Evolutionary conservation across 1,139 yeast genomes (phyloP).

Genomic region (Pichia sp.): DNA sequence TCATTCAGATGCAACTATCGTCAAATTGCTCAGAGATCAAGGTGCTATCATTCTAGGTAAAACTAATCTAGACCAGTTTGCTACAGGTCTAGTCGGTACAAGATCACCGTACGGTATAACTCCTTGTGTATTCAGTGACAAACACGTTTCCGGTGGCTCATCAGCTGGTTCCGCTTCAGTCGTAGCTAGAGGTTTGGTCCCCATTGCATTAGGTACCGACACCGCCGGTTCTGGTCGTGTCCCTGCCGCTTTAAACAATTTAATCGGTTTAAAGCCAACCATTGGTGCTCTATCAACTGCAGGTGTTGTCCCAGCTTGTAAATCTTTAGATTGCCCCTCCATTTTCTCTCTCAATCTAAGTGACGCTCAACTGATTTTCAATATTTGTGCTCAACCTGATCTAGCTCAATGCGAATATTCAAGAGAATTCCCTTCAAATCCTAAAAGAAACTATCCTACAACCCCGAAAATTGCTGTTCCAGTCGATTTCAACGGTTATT

Average conservation of each 20-base stretch:
- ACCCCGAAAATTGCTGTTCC: constrained; percentile 62
- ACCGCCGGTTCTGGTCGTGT: constrained; percentile 99
- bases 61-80: constrained; percentile 92
- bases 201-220: constrained; percentile 86
- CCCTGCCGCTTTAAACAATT: constrained; percentile 91
- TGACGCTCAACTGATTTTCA: constrained; percentile 77
- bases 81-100: constrained; percentile 93
- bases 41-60: constrained; percentile 92
- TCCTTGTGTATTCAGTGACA: constrained; percentile 63
- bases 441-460: constrained; percentile 54
- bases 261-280: constrained; percentile 89
- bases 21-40: constrained; percentile 57
- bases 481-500: constrained; percentile 42
- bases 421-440: constrained; percentile 61
- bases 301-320: constrained; percentile 98
- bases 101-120: constrained; percentile 92
- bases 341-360: constrained; percentile 66
- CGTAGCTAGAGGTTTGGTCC: constrained; percentile 83
- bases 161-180: constrained; percentile 93
- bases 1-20: constrained; percentile 64
- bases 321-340: constrained; percentile 87
- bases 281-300: constrained; percentile 75
- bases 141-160: constrained; percentile 89
- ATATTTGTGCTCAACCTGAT: constrained; percentile 66
- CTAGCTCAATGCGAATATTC: constrained; percentile 72